These are phyloP conservation scores for Sporothrix mexicana DNA, from an alignment of 2,329 filamentous ascomycete species.

Conservation along the genomic window DNA sequence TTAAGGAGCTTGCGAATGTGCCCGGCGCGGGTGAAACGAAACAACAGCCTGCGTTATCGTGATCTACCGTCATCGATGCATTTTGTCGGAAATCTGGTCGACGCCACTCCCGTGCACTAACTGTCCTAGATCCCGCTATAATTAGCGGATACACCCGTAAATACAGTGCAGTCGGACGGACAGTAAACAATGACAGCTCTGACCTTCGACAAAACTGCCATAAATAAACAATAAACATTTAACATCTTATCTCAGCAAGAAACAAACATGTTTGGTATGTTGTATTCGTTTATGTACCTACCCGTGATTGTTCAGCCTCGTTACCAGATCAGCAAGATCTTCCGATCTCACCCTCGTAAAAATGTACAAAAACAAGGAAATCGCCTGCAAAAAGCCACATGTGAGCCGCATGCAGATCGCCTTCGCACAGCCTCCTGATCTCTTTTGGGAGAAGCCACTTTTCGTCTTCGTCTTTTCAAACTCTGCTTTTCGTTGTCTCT, in stretches of 20 bases:
- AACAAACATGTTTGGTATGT: no score
- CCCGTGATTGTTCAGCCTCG: not conserved
- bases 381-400: not conserved
- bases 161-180: not conserved
- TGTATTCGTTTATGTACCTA: not conserved
- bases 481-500: no score
- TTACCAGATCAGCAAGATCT: not conserved
- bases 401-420: slow-evolving; percentile 7
- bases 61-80: not conserved
- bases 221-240: no score
- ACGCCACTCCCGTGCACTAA: slow-evolving; percentile 8
- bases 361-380: not conserved
- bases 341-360: not conserved
- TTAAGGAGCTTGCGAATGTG: not conserved
- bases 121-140: not conserved
- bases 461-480: no score
- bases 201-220: no score
- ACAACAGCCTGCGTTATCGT: not conserved
- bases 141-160: not conserved
- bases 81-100: not conserved
- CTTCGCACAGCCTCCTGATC: slow-evolving; percentile 14
- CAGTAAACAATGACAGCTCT: not conserved
- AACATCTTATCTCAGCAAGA: not conserved
- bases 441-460: not conserved
- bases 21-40: not conserved